These are phyloP conservation scores for sorghum (Sorghum bicolor) DNA, from an alignment of 176 grass and related monocot species.

Conservation along the genomic window Sorghum_bicolor_NCBIv3 NC_012870.2:65509501-65510000, in stretches of 20 bases:
- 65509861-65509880: constrained; percentile 10
- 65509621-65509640: neutral
- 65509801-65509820: neutral
- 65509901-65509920: neutral
- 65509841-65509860: neutral
- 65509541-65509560: neutral
- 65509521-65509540: neutral
- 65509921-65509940: neutral
- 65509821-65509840: neutral
- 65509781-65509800: neutral
- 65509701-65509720: neutral
- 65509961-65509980: constrained; percentile 6
- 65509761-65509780: neutral
- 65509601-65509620: neutral
- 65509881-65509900: constrained; percentile 23
- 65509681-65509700: neutral
- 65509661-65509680: neutral
- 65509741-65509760: neutral
- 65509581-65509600: neutral
- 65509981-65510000: neutral
- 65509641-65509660: neutral
- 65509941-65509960: neutral
- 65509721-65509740: neutral
- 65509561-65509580: neutral
- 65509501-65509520: neutral